Base-by-base conservation (phyloP, 2,329 filamentous ascomycete genomes). In the Mariannaea elegans region DNA sequence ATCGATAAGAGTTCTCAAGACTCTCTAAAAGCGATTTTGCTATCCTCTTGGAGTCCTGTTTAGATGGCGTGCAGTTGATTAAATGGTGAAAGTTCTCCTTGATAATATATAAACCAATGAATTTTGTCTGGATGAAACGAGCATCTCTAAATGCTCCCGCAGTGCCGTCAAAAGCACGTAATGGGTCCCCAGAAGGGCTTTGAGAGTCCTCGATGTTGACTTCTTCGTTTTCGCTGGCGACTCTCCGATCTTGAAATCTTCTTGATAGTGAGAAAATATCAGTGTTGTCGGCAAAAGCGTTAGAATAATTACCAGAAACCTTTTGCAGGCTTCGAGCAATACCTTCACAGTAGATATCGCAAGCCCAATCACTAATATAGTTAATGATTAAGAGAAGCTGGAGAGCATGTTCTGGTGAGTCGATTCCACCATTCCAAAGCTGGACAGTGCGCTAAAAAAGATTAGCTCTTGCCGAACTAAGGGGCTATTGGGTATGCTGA, bases 341-440 rank as follows among this genome's bases (percentile, higher is more conserved):
- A 19, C 44, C 48, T 41, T 62, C 59, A 7, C 62, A 55, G 39
- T 62, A 65, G 7, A 59, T 65, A 47, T 68, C 65, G 16, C 64
- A 34, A 18, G 65, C 65, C 65, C 64, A 68, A 46, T 68, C 65
- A 29, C 56, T 54, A 31, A 68, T 62, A 32, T 68, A 68, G 44
- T 66, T 64, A 31, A 68, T 46, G 18, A 68, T 61, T 8, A 68
- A 55, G 18, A 68, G 38, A 2, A 68, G 50, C 38, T 68, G 65
- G 9, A 68, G 41, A 10, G 64, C 64, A 8, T 48, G 54, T n/a
- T 66, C 56, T 31, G 16, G 29, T 4, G 49, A 58, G 41, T 53
- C 39, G 3, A 64, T 34, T 16, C 29, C 44, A 19, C 61, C 63
- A 24, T 51, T 27, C 63, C 63, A 65, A 13, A 65, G 24, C 21